These are phyloP conservation scores for Vitis cinerea DNA, from an alignment of 164 flowering plant genomes.

Conservation along the genomic window DNA sequence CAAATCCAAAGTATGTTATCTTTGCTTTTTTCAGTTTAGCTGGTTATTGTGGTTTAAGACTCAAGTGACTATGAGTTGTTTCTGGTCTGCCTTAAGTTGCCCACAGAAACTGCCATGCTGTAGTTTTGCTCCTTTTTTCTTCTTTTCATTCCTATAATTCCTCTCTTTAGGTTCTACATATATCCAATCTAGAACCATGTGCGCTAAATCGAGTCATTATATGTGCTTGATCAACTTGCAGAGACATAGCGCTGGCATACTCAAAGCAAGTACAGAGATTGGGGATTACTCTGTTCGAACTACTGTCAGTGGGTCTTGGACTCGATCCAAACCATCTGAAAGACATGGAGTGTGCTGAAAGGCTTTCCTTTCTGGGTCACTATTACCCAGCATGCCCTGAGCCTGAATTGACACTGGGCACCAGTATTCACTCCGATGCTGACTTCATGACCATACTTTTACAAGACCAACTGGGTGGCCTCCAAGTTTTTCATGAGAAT, in stretches of 20 bases:
- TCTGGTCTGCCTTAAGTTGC: no score
- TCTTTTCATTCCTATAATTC: no score
- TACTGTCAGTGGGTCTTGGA: conserved; percentile 30
- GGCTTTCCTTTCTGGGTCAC: conserved; percentile 8
- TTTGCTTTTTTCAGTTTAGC: no score
- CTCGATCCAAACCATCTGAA: conserved; percentile 14
- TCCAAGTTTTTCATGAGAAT: conserved; percentile 25
- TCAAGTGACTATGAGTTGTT: no score
- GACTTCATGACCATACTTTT: conserved; percentile 29
- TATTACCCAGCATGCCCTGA: conserved; percentile 33
- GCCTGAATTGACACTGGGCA: conserved; percentile 30
- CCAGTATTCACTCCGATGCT: conserved; percentile 18
- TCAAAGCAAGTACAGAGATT: conserved; percentile 16
- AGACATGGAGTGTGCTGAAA: conserved; percentile 22
- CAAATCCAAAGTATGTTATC: no score
- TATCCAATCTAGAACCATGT: no score
- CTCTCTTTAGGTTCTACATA: no score
- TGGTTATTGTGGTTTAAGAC: no score
- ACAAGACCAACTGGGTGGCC: conserved; percentile 35
- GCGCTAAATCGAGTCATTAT: no score
- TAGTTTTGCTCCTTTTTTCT: no score
- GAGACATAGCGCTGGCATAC: conserved; percentile 16
- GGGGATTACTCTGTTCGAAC: conserved; percentile 13
- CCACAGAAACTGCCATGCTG: no score
- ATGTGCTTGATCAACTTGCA: not conserved